Evolutionary conservation across 257 asterid species (phyloP).

Genomic region (Coffea eugenioides): DNA sequence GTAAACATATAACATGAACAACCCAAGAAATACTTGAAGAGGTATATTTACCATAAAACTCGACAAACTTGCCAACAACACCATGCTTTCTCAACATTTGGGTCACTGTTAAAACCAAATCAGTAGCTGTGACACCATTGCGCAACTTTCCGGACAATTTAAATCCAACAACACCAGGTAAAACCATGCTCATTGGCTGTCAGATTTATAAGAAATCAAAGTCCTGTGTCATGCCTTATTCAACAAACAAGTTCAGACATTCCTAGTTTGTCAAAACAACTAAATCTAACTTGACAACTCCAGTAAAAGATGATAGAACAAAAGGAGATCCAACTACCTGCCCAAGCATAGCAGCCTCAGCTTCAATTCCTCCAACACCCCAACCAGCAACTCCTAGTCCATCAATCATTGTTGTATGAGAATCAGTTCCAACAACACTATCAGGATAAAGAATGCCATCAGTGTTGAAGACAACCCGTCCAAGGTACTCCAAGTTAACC

Average conservation of each 20-base stretch:
- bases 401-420: constrained; percentile 97
- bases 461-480: constrained; percentile 81
- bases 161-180: constrained; percentile 94
- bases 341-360: constrained; percentile 99
- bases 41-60: constrained; percentile 29
- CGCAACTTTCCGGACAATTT: constrained; percentile 68
- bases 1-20: background rate
- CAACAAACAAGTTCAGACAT: background rate
- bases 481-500: constrained; percentile 97
- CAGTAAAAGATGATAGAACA: too few species aligned
- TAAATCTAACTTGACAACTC: background rate
- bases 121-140: constrained; percentile 91
- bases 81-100: constrained; percentile 92
- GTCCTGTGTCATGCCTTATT: too few species aligned
- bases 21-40: background rate
- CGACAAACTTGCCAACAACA: constrained; percentile 89
- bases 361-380: constrained; percentile 99
- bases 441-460: constrained; percentile 90
- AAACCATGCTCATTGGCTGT: constrained; percentile 97
- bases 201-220: background rate
- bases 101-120: constrained; percentile 86
- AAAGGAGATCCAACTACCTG: constrained; percentile 43
- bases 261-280: too few species aligned
- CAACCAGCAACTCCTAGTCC: constrained; percentile 98
- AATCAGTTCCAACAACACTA: constrained; percentile 96